These are phyloP conservation scores for Cystobasidium ongulense DNA, from an alignment of 768 basidiomycete species.

Conservation along the genomic window DNA sequence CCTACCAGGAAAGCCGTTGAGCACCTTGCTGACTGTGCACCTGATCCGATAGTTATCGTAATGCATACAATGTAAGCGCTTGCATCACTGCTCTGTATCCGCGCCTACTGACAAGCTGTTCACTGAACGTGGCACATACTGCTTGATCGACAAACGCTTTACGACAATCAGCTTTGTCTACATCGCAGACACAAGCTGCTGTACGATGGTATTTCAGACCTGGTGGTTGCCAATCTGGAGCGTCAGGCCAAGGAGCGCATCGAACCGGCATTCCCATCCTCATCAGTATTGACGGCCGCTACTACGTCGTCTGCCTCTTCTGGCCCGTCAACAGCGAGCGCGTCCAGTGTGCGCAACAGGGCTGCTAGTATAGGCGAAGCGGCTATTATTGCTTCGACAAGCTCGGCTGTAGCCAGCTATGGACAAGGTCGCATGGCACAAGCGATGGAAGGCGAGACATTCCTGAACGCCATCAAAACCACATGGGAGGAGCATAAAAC, in stretches of 20 bases:
- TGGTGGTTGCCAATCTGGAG: slow-evolving; percentile 76
- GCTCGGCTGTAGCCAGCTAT: neutral
- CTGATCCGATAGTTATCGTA: slow-evolving; percentile 58
- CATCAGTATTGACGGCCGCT: slow-evolving; percentile 39
- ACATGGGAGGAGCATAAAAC: slow-evolving; percentile 92
- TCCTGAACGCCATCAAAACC: slow-evolving; percentile 69
- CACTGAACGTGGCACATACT: neutral
- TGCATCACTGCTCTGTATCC: neutral
- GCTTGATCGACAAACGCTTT: neutral
- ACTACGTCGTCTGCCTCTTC: slow-evolving; percentile 4
- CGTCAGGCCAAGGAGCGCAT: slow-evolving; percentile 66
- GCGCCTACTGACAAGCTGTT: neutral
- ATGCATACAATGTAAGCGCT: slow-evolving; percentile 62
- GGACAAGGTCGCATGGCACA: slow-evolving; percentile 33
- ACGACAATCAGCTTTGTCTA: slow-evolving; percentile 57
- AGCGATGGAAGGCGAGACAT: slow-evolving; percentile 66
- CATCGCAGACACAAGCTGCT: slow-evolving; percentile 55
- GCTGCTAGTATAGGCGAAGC: neutral
- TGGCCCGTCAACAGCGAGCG: neutral
- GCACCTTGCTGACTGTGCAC: neutral
- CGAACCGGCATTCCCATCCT: slow-evolving; percentile 69
- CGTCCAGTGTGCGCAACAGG: neutral
- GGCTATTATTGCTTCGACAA: neutral
- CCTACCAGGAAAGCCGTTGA: neutral
- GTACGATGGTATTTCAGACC: slow-evolving; percentile 70